These are phyloP conservation scores for Wallemia ichthyophaga DNA, from an alignment of 1,284 basidiomycete genomes.

Conservation along the genomic window DNA sequence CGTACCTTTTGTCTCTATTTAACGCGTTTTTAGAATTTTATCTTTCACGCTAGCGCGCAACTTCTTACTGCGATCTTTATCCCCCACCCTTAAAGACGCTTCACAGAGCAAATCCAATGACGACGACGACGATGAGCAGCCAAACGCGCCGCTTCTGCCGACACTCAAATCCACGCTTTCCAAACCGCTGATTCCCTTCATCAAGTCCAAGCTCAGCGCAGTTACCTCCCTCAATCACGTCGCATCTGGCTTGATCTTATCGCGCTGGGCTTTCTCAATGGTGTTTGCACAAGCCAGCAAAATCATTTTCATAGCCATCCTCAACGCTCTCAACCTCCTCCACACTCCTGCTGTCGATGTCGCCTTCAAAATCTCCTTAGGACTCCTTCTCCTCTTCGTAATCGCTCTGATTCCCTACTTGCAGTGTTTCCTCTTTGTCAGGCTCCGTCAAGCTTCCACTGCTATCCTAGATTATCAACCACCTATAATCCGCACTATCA, in stretches of 20 bases:
- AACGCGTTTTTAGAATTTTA: neutral
- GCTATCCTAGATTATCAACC: neutral
- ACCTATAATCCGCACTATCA: neutral
- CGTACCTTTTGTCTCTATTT: neutral
- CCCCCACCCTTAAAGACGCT: neutral
- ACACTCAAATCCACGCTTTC: neutral
- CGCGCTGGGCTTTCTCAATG: neutral
- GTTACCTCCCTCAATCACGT: neutral
- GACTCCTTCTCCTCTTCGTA: neutral
- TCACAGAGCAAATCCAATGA: neutral
- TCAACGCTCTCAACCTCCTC: neutral
- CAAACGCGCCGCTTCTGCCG: neutral
- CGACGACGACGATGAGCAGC: neutral
- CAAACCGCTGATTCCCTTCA: neutral
- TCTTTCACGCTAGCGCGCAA: neutral
- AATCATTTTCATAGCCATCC: neutral
- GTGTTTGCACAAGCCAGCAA: neutral
- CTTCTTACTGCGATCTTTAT: neutral
- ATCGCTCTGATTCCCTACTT: neutral
- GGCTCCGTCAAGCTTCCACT: neutral
- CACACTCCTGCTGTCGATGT: neutral
- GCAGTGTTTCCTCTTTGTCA: neutral
- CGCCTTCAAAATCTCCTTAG: neutral
- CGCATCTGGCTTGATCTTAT: neutral
- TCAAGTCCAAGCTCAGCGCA: neutral